phyloP scores from a whole-genome alignment of 495 filamentous ascomycete species.

The Penicillium turbatum region DNA sequence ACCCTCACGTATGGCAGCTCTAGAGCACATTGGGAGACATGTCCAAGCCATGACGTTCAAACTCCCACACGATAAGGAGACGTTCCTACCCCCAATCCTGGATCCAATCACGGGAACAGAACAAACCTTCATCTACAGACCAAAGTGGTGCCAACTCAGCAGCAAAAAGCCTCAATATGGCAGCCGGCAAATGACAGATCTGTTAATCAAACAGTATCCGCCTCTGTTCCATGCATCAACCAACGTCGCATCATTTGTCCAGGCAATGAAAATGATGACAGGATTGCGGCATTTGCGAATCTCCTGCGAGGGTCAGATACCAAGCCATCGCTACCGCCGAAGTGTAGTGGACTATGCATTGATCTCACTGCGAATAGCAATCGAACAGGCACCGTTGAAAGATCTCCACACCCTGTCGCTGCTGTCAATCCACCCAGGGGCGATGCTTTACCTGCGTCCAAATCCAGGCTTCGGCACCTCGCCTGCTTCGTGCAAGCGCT shows the following conservation, averaged over 20 bases:
- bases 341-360: constrained; percentile 77
- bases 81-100: constrained; percentile 71
- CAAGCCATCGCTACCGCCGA: constrained; percentile 62
- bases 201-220: constrained; percentile 74
- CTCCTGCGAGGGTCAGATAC: constrained; percentile 64
- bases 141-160: too few relatives aligned
- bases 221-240: constrained; percentile 82
- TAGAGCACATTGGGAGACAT: constrained; percentile 67
- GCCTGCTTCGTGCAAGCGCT: constrained; percentile 58
- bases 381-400: constrained; percentile 60
- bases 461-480: constrained; percentile 62
- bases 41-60: constrained; percentile 65
- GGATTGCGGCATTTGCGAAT: constrained; percentile 66
- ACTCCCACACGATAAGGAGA: constrained; percentile 63
- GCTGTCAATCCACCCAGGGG: constrained; percentile 61
- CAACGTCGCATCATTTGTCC: constrained; percentile 72
- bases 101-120: constrained; percentile 60
- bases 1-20: constrained; percentile 59
- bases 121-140: too few relatives aligned
- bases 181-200: constrained; percentile 56
- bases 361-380: constrained; percentile 70
- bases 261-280: constrained; percentile 57
- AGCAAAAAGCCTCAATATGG: constrained; percentile 50
- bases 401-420: constrained; percentile 60
- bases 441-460: constrained; percentile 63